Evolutionary conservation across 169 alveolate species (phyloP), one percentile per base, ranked within the genome.

Genomic region (Eimeria sp.): DNA sequence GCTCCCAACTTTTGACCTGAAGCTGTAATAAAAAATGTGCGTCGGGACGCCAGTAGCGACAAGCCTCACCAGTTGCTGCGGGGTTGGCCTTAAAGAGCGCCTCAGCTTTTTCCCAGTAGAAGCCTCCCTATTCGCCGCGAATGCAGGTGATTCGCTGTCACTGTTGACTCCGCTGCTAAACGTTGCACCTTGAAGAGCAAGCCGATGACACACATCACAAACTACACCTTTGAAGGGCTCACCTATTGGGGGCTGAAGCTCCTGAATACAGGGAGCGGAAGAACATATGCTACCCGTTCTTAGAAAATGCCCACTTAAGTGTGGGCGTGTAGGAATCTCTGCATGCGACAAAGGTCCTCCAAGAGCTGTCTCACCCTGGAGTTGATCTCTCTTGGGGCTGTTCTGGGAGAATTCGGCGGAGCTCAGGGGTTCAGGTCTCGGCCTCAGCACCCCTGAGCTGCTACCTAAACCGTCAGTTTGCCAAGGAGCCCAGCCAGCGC

Each of bases 71-170:
- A 98, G 96, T 94, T 98, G 99, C 72, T 98, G 98, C 23, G 99
- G 98, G 11, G 99, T 98, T 20, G 99, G 99, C 37, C 99, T 96
- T 54, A 98, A 95, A n/a, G 99, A 97, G 80, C 98, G 97, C 54
- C 98, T 95, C 72, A 94, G 95, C 40, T 95, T 78, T 66, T 97
- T 95, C 64, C 95, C 58, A 52, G 80, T 27, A 62, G 90, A 68
- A 58, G 89, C n/a, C 85, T 49, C 62, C 87, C n/a, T 71, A 68
- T 27, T 68, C 25, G 96, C 40, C 10, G 93, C 72, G 56, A 74
- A 71, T 14, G 94, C 88, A 13, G 93, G 93, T n/a, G 80, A 85
- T 85, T 85, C 93, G 82, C 93, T 85, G 80, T 85, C 93, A 33
- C 93, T 85, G 76, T 85, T 85, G 62, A 85, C 64, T 10, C 82